Evolutionary conservation across 352 stramenopile genomes (phyloP).

Genomic region (Globisporangium apiculatum): DNA sequence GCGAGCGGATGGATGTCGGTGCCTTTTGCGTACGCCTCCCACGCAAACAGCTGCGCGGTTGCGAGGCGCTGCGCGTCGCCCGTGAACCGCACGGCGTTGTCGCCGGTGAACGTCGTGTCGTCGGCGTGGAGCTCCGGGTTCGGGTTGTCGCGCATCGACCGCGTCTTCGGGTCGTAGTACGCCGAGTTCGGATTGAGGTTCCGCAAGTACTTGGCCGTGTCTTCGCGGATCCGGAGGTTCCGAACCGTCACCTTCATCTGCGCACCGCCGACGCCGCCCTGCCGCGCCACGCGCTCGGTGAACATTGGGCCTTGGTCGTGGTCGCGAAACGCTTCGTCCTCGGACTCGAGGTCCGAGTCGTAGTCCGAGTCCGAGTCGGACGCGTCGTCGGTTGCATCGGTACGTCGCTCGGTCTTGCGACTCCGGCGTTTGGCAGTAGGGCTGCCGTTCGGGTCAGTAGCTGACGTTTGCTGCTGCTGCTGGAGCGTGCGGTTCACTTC

Average conservation of each 20-base stretch:
- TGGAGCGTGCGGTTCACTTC: constrained; percentile 74
- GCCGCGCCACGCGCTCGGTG: constrained; percentile 89
- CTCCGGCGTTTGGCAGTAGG: constrained; percentile 16
- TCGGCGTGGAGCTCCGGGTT: constrained; percentile 92
- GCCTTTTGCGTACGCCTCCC: constrained; percentile 90
- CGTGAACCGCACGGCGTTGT: constrained; percentile 94
- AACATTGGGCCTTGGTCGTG: constrained; percentile 92
- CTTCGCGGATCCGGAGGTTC: constrained; percentile 98
- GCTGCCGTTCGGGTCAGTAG: constrained; percentile 12
- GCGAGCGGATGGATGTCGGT: constrained; percentile 93
- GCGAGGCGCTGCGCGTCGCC: constrained; percentile 92
- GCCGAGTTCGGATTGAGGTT: constrained; percentile 98
- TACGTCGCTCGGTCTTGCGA: constrained; percentile 13
- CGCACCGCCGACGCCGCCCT: constrained; percentile 94
- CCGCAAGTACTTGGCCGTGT: constrained; percentile 98
- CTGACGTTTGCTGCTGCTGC: constrained; percentile 10
- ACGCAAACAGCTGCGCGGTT: constrained; percentile 94
- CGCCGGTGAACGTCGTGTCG: constrained; percentile 91
- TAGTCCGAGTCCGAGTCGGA: constrained; percentile 83
- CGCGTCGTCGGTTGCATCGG: constrained; percentile 16
- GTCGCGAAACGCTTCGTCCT: constrained; percentile 89
- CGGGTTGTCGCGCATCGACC: constrained; percentile 98
- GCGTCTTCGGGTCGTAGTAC: constrained; percentile 99
- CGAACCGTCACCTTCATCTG: constrained; percentile 97
- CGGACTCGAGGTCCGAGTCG: constrained; percentile 84